Evolutionary conservation across 352 stramenopile species (phyloP), one percentile per base, ranked within the genome.

Genomic region (Phytophthora pinifolia): DNA sequence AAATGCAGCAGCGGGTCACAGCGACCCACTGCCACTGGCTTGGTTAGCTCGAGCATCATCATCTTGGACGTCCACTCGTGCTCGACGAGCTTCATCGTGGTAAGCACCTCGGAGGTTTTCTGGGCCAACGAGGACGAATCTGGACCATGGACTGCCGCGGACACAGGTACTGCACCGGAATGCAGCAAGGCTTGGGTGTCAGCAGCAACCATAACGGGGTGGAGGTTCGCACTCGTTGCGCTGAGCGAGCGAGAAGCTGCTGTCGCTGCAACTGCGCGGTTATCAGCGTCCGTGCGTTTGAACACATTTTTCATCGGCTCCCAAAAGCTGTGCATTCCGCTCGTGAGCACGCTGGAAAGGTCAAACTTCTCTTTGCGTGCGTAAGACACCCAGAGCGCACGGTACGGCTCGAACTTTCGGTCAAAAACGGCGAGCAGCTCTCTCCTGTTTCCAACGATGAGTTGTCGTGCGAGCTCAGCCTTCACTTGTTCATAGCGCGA

Each of bases 31-130:
- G 70, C 77, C 60, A 86, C 63, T 8, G 76, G 79, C 51, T 85
- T 86, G 15, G 76, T 89, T 64, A 89, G 75, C 60, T 89, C 79
- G 3, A 89, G 55, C 33, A 89, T 86, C 45, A 85, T 51, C 65
- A 88, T 75, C 66, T 86, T 89, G 7, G 79, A 72, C 22, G 72
- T 76, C 79, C 79, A 89, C 55, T 89, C 79, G 27, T 80, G 68
- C 52, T 88, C 79, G 22, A 87, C 72, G 34, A 83, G 85, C 42
- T 77, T 78, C 51, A 88, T 70, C 72, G 76, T 81, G 15, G 66
- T 79, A 42, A 89, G 55, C 33, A 89, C 66, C 42, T 88, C 79
- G 31, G 72, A 76, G 33, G 79, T 82, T 50, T 70, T 79, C 52
- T 85, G 78, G 3, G 70, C 67, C 51, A 85, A 67, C 18, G 68